Percentiles rank a stretch among this genome's conserved stretches.
phyloP scores from a whole-genome alignment of 176 grass and related monocot species.

The Oryza punctata region DNA sequence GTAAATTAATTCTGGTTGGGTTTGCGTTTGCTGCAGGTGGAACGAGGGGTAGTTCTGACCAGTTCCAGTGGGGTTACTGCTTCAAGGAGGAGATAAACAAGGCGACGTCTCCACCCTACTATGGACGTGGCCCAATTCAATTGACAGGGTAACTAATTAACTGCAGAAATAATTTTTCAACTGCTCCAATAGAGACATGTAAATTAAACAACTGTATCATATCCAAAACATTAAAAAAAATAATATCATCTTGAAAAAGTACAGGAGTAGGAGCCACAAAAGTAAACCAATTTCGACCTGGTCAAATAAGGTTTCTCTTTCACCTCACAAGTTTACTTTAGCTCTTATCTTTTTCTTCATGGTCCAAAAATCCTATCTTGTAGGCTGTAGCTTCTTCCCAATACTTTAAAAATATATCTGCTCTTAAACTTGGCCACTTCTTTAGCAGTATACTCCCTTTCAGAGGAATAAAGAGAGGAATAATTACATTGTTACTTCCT shows the following conservation, averaged over 20 bases:
- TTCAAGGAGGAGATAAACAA: slow-evolving; percentile 41
- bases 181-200: not conserved
- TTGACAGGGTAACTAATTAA: slow-evolving; percentile 43
- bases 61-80: slow-evolving; percentile 66
- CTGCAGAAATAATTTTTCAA: not conserved
- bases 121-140: slow-evolving; percentile 62
- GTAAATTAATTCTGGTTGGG: not conserved
- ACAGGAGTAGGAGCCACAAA: not conserved
- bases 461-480: too few species aligned
- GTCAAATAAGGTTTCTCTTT: not conserved
- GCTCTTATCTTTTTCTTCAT: too few species aligned
- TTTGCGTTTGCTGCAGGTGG: slow-evolving; percentile 33
- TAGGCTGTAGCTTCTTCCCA: too few species aligned
- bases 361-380: not conserved
- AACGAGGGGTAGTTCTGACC: slow-evolving; percentile 22
- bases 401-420: too few species aligned
- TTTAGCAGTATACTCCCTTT: too few species aligned
- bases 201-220: not conserved
- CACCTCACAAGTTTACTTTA: not conserved
- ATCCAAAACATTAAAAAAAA: too few species aligned
- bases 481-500: too few species aligned
- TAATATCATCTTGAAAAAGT: slow-evolving; percentile 12
- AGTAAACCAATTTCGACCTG: not conserved
- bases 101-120: slow-evolving; percentile 19
- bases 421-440: too few species aligned